A percentile compares a stretch with the other conserved stretches of the same genome.
phyloP scores from a whole-genome alignment of 768 basidiomycete genomes.

The Russula abietina region DNA sequence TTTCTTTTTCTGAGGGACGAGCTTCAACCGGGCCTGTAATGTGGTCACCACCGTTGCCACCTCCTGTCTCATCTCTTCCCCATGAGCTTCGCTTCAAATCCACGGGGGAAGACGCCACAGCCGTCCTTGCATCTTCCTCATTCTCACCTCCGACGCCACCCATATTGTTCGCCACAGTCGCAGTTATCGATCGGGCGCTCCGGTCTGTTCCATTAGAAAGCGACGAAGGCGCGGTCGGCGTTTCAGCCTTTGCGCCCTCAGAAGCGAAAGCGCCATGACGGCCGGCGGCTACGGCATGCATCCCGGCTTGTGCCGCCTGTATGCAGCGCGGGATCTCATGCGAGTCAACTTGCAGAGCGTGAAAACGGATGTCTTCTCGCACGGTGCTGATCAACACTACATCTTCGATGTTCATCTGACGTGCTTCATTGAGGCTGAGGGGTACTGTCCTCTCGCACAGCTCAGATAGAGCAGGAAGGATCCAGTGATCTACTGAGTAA shows the following conservation, averaged over 20 bases:
- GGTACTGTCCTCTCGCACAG: constrained; percentile 19
- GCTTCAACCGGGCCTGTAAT: background rate
- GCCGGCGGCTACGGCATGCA: background rate
- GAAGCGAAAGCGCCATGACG: background rate
- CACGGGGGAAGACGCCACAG: background rate
- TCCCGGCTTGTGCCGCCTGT: constrained; percentile 9
- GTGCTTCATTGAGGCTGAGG: constrained; percentile 18
- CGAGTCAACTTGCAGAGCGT: constrained; percentile 6
- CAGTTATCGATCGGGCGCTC: background rate
- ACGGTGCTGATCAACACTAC: constrained; percentile 16
- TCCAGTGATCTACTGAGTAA: constrained; percentile 20
- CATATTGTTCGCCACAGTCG: background rate
- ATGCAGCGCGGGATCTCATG: constrained; percentile 10
- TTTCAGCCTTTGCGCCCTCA: background rate
- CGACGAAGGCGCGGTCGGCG: background rate
- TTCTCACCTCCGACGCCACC: background rate
- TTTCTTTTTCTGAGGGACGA: background rate
- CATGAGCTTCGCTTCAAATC: background rate
- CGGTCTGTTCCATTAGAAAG: background rate
- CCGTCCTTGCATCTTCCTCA: constrained; percentile 1
- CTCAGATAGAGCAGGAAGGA: constrained; percentile 15
- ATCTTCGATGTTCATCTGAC: constrained; percentile 21
- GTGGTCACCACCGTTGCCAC: too few relatives aligned
- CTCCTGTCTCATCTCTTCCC: background rate
- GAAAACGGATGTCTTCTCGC: constrained; percentile 22